Evolutionary conservation across 768 basidiomycete genomes (phyloP).

Genomic region (Fibroporia radiculosa): DNA sequence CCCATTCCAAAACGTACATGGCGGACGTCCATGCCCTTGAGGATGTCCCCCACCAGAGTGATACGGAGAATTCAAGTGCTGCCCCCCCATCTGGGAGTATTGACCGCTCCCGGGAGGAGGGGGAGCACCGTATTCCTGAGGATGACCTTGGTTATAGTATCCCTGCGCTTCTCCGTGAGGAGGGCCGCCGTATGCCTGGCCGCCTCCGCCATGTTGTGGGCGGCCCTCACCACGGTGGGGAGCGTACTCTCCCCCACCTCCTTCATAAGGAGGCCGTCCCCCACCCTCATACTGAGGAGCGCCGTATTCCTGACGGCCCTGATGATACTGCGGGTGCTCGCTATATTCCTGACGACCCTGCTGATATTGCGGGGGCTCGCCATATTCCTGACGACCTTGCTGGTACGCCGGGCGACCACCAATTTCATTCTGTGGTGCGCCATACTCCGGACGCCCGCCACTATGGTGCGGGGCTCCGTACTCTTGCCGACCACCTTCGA

Average conservation of each 20-base stretch:
- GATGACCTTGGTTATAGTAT: not conserved
- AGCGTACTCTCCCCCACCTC: not conserved
- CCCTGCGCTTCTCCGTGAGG: not conserved
- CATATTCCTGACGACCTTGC: not conserved
- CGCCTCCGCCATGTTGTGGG: not conserved
- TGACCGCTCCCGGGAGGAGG: not conserved
- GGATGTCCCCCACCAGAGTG: conserved; percentile 27
- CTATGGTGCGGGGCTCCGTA: not conserved
- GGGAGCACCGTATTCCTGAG: not conserved
- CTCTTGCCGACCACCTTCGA: not conserved
- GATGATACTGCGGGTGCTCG: not conserved
- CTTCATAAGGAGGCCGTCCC: not conserved
- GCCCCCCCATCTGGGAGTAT: conserved; percentile 48
- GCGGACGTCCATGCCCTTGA: conserved; percentile 11
- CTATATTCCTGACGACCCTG: not conserved
- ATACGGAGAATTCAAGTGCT: conserved; percentile 53
- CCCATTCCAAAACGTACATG: conserved; percentile 13
- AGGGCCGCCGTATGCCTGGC: not conserved
- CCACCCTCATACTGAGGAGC: not conserved
- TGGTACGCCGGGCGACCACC: not conserved
- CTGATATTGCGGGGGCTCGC: not conserved
- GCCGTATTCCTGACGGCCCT: not conserved
- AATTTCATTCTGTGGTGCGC: not conserved
- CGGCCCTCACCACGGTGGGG: not conserved
- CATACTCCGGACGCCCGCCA: not conserved